Conservation (phyloP, 2,329 filamentous ascomycete species). For the Penicillium sclerotiorum region DNA sequence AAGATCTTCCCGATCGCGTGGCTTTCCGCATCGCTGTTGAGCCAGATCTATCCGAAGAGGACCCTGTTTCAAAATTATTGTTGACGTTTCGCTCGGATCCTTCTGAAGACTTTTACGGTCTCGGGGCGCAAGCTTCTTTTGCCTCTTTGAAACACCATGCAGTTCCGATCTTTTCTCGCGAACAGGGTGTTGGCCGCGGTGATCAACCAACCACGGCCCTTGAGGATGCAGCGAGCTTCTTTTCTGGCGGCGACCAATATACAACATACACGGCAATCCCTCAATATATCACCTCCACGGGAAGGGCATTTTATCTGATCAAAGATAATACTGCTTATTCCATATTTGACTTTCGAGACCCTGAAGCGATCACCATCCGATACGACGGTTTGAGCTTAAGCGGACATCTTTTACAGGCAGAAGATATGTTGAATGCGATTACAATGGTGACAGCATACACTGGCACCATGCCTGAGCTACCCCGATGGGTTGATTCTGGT, state of each 20-base stretch:
- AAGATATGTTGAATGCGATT: constrained; percentile 33
- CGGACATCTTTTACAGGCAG: constrained; percentile 25
- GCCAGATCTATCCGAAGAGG: constrained; percentile 3
- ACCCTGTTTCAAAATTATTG: constrained; percentile 16
- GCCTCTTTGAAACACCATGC: constrained; percentile 29
- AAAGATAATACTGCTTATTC: constrained; percentile 36
- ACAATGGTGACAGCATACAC: constrained; percentile 37
- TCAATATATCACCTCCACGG: constrained; percentile 36
- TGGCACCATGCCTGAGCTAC: constrained; percentile 38
- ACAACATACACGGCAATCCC: constrained; percentile 39
- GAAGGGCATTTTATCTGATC: constrained; percentile 32
- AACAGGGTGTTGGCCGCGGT: constrained; percentile 28
- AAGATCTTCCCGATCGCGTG: constrained; percentile 21
- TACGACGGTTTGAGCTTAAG: constrained; percentile 18
- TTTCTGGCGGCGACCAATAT: constrained; percentile 33
- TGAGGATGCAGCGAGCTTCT: constrained; percentile 22
- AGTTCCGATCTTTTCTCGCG: constrained; percentile 28
- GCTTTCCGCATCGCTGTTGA: constrained; percentile 20
- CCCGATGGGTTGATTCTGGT: constrained; percentile 29
- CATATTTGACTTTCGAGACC: constrained; percentile 32
- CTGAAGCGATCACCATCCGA: constrained; percentile 20
- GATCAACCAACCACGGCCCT: constrained; percentile 25
- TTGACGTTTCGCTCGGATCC: constrained; percentile 22
- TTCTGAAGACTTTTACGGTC: constrained; percentile 28
- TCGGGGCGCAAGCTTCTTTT: constrained; percentile 28